Conservation (phyloP, 2,329 filamentous ascomycete genomes). For the Phialophora expanda region DNA sequence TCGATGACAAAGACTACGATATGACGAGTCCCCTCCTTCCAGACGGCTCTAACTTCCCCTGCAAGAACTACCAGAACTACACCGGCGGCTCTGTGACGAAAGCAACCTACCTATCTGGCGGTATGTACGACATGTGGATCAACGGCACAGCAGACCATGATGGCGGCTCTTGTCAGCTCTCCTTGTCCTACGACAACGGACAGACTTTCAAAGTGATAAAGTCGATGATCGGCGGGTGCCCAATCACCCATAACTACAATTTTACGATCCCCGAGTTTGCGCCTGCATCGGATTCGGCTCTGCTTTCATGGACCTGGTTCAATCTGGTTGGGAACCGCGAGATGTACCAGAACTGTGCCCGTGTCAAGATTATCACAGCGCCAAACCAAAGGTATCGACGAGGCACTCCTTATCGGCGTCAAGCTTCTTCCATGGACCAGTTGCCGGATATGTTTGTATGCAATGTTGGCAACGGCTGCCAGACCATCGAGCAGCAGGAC, state of each 20-base stretch:
- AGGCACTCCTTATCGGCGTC: conserved; percentile 22
- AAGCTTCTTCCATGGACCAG: conserved; percentile 51
- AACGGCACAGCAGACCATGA: conserved; percentile 67
- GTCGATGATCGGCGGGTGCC: conserved; percentile 65
- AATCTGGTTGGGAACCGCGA: conserved; percentile 78
- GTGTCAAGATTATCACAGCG: conserved; percentile 62
- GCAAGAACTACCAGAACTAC: conserved; percentile 68
- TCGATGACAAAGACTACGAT: conserved; percentile 66
- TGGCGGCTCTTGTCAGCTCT: conserved; percentile 78
- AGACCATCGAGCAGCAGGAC: conserved; percentile 62
- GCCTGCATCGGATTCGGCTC: conserved; percentile 61
- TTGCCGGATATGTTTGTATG: conserved; percentile 74
- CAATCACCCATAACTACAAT: conserved; percentile 59
- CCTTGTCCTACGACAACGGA: conserved; percentile 74
- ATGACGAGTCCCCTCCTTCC: conserved; percentile 70
- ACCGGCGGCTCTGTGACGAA: conserved; percentile 57
- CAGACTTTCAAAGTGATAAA: conserved; percentile 71
- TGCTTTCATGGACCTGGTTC: conserved; percentile 80
- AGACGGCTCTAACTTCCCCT: conserved; percentile 72
- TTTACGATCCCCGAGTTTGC: conserved; percentile 71
- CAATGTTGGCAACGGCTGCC: conserved; percentile 68
- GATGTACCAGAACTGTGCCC: conserved; percentile 86
- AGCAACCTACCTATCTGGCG: conserved; percentile 67
- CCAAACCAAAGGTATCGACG: conserved; percentile 23
- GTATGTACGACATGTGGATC: conserved; percentile 67